Evolutionary conservation across 2,329 filamentous ascomycete species (phyloP), one percentile per base, ranked within the genome.

Genomic region (Ilyonectria robusta): DNA sequence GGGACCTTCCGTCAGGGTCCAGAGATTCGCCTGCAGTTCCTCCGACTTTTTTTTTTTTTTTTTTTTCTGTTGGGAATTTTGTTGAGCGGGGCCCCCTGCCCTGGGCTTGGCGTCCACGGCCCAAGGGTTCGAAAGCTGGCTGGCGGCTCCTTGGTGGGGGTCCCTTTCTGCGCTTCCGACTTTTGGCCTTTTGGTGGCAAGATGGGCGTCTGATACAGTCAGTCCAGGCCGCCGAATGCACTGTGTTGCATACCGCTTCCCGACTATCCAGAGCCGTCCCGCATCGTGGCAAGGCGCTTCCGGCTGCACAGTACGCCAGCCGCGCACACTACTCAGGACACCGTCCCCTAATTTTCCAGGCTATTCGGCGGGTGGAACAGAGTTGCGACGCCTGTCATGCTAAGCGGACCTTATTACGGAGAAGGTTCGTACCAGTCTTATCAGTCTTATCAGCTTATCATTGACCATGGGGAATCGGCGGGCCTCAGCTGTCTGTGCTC

Each of bases 41-140:
- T 59, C 66, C 55, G 48, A 64, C 15, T 67, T 70, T 69, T 67
- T 67, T 59, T 37, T 59, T 64, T 62, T 62, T 33, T 58, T 64
- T 57, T 70, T 72, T 68, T 79, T 80, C 78, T 80, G 78, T 80
- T 80, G 78, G 78, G 78, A 77, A 79, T 77, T 78, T 79, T 80
- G 78, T 80, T 80, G 78, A 75, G 72, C 62, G 67, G 70, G 72
- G 68, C 70, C 67, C 58, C 73, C 59, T 65, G 67, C 66, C 68
- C 60, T 72, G 62, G 66, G 68, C 69, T 67, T 72, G 67, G 66
- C 67, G 66, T 64, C 54, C 59, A 64, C 42, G 61, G 61, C 55
- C 59, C 65, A 72, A 60, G 70, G 73, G 71, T 68, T 71, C 61
- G 53, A 54, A 56, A 65, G 42, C 23, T 35, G 54, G 51, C 55